Evolutionary conservation across 2,329 filamentous ascomycete genomes (phyloP), one percentile per base, ranked within the genome.

Genomic region (Fusarium humuli): DNA sequence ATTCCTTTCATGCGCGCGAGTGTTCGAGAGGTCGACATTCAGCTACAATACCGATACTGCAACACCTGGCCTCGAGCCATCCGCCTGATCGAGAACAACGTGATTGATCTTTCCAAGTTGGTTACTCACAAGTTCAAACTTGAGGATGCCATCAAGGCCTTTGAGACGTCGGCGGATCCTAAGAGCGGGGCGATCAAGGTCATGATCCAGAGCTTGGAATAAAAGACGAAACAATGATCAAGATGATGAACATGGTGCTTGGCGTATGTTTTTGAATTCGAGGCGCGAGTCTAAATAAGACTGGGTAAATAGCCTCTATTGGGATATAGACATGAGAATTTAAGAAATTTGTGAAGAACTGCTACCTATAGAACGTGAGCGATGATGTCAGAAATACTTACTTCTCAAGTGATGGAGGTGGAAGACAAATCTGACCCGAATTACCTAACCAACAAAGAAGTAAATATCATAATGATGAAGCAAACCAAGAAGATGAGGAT

Each of bases 171-270:
- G 22, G 89, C 92, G 11, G 90, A 98, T 81, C 91, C 94, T 41
- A 94, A 92, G 85, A 97, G 92, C 54, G 94, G 95, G 9, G 94
- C 94, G n/a, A 98, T 98, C 82, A 98, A 98, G 86, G 94, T 98
- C 65, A 92, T 94, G 87, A 98, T 98, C 77, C 93, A 94, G 85
- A 94, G 88, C 76, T 71, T 87, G 70, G 86, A 88, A 12, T 87
- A 81, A 66, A 49, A 47, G 18, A 56, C 14, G 63, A 25, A 44
- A 59, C 58, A 41, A 53, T 57, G 57, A 54, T 65, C 44, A 53
- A 63, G 49, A 64, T 60, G 49, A 64, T 60, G 68, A 60, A 62
- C 37, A 32, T 47, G 66, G 73, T 74, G 72, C 70, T 70, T 58
- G 73, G 73, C 69, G 73, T 72, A 75, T 66, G 25, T 58, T 58